Conservation (phyloP, 805 yeast genomes). For the Candida hungchunana region DNA sequence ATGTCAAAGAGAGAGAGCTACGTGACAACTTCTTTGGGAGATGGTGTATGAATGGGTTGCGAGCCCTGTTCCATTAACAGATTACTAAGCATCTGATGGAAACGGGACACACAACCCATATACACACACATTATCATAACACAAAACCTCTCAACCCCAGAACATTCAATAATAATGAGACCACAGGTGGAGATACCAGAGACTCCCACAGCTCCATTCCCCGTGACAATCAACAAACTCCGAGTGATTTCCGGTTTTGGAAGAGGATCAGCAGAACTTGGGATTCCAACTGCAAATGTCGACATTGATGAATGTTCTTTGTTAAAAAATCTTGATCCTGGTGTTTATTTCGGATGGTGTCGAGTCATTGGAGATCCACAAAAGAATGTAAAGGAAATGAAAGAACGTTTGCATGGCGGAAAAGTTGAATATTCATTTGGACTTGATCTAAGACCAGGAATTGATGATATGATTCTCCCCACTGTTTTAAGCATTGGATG, state of each 20-base stretch:
- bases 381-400: slow-evolving; percentile 8
- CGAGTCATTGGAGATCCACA: slow-evolving; percentile 9
- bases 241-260: slow-evolving; percentile 82
- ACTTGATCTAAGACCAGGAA: slow-evolving; percentile 31
- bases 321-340: slow-evolving; percentile 49
- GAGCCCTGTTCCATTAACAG: too few relatives aligned
- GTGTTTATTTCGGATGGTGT: slow-evolving; percentile 84
- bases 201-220: slow-evolving; percentile 42
- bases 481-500: slow-evolving; percentile 96
- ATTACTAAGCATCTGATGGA: too few relatives aligned
- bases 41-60: too few relatives aligned
- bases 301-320: slow-evolving; percentile 46
- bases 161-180: too few relatives aligned
- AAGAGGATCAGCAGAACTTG: slow-evolving; percentile 88
- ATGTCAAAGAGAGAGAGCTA: too few relatives aligned
- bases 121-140: too few relatives aligned
- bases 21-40: too few relatives aligned
- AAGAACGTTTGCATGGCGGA: slow-evolving; percentile 34
- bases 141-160: too few relatives aligned
- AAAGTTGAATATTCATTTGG: slow-evolving; percentile 64
- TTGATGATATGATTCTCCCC: slow-evolving; percentile 52
- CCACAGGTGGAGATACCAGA: slow-evolving; percentile 19
- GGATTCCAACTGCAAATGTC: slow-evolving; percentile 93
- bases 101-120: too few relatives aligned
- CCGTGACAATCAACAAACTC: slow-evolving; percentile 42